Conservation (phyloP, 148 eudicot species). For the Cornus kousa region DNA sequence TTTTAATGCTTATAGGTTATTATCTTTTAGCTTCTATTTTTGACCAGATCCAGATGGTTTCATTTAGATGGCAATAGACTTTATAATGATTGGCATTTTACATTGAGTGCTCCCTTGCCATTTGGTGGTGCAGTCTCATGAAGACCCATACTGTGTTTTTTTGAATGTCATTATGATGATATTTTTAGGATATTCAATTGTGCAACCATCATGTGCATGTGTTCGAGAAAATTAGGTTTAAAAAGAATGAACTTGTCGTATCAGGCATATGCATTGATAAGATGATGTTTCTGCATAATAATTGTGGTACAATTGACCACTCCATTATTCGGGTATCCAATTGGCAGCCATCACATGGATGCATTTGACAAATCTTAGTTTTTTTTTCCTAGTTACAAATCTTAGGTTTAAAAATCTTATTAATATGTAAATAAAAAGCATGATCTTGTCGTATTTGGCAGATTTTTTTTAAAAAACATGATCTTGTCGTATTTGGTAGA, state of each 20-base stretch:
- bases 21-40: neutral
- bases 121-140: neutral
- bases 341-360: neutral
- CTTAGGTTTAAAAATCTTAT: neutral
- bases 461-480: neutral
- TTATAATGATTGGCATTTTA: neutral
- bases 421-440: neutral
- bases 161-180: neutral
- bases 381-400: too few species aligned
- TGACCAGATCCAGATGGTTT: neutral
- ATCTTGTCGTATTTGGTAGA: neutral
- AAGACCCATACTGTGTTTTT: neutral
- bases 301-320: neutral
- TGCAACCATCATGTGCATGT: neutral
- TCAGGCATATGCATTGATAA: neutral
- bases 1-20: neutral
- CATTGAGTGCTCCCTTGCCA: neutral
- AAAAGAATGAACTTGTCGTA: conserved; percentile 3
- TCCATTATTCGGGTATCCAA: neutral
- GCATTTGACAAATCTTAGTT: neutral
- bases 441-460: too few species aligned
- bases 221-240: too few species aligned
- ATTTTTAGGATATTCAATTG: neutral
- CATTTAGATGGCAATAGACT: neutral
- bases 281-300: neutral